Base-by-base conservation (phyloP, 2,329 filamentous ascomycete species). In the Neocucurbitaria cava region DNA sequence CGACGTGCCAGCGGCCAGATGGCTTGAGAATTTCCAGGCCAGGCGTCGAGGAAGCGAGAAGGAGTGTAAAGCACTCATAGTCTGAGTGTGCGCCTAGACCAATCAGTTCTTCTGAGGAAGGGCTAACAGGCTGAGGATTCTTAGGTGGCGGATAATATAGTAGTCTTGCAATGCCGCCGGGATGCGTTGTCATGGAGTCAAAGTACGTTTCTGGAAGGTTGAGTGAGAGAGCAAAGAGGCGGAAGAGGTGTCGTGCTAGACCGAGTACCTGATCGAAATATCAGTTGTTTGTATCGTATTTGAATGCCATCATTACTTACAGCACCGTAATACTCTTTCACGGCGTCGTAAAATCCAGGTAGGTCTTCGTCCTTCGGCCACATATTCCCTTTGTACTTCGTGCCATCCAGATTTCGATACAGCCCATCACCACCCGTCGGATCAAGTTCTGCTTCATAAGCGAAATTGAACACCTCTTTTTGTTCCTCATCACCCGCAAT, bases 381-480 rank as follows among this genome's bases (percentile, higher is more conserved):
- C 21, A 75, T 49, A 53, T 78, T 79, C 0, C 63, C 71, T n/a
- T 73, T 72, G 5, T 59, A 60, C 11, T 56, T 61, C 3, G 59
- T 66, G 5, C 77, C 77, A 56, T 80, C 77, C 3, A 80, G 57
- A 31, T 79, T 76, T 13, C 64, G 61, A 56, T 79, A 79, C 52
- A 69, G 52, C 4, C 77, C 77, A 66, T 80, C 77, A 13, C 77
- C 76, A 4, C 76, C 77, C 0, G 65, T 73, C 1, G 63, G 66
- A 50, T 79, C 78, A 5, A 79, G 64, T 8, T 59, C 69, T 18
- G 60, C 65, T 59, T 79, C 77, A 49, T 80, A 80, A 6, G 75
- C 73, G 62, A 74, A 78, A 46, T 79, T 79, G 63, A 78, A 79
- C 1, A 70, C 75, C 48, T 79, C 75, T 51, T 79, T 79, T 0